Evolutionary conservation across 768 basidiomycete species (phyloP), one percentile per base, ranked within the genome.

Genomic region (Termitomyces sp.): DNA sequence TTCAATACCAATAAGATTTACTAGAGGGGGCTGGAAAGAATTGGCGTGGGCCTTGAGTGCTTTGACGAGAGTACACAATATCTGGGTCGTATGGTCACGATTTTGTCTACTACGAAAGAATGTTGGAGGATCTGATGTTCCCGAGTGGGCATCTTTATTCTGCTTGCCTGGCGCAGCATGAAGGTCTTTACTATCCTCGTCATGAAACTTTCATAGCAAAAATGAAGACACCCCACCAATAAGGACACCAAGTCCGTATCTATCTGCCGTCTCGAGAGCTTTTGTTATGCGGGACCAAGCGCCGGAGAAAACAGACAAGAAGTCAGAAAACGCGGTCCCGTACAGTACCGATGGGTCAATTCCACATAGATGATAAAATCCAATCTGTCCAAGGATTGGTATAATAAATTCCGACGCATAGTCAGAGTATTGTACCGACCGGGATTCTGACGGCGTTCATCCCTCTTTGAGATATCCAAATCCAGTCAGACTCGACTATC

Each of bases 161-260:
- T 90, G 89, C 65, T 87, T 88, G 9, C 88, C 88, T 0, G 87
- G 85, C 0, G 85, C 88, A 20, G 87, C 82, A 60, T 90, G 88
- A 3, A 90, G 76, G 68, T 90, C 88, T 88, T 58, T 0, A 33
- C 5, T 16, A 24, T 26, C 20, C 18, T 30, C 24, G 5, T 30
- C 22, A 9, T 35, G 5, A 38, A 9, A 3, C 3, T 13, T n/a
- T 1, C 18, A 6, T 11, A 11, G 1, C n/a, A 18, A n/a, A 8
- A 10, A 28, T 20, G 2, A 20, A 43, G 2, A 43, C 20, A 50
- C 35, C 66, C 76, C 11, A 87, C 87, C 87, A 48, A 93, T 74
- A 18, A 92, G 72, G 18, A 93, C 87, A 3, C 90, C 89, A n/a
- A 94, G 75, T 18, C 82, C 81, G 63, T 79, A 72, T 9, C 63